Evolutionary conservation across 139 green algal genomes (phyloP).

Genomic region (Microglena sp.): DNA sequence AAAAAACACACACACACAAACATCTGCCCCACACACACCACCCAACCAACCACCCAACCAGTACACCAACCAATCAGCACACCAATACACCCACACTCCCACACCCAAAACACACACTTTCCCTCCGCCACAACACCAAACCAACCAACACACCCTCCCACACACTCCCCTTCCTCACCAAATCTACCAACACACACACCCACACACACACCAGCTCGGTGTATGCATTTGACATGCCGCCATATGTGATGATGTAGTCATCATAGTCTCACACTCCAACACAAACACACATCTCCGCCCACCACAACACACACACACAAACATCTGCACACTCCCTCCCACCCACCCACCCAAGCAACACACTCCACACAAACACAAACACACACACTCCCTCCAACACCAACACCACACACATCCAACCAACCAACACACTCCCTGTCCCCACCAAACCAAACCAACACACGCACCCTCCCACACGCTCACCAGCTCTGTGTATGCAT

Average conservation of each 20-base stretch:
- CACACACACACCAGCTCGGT: constrained; percentile 2
- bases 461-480: constrained; percentile 6
- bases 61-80: neutral
- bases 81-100: neutral
- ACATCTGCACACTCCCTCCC: neutral
- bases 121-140: too few relatives aligned
- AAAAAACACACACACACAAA: neutral
- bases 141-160: too few relatives aligned
- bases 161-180: neutral
- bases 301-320: neutral
- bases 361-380: neutral
- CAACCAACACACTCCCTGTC: constrained; percentile 3
- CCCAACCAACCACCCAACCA: neutral
- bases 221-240: too few relatives aligned
- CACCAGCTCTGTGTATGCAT: constrained; percentile 92
- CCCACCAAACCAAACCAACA: neutral
- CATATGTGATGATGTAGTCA: neutral
- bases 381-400: neutral
- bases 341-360: neutral
- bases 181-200: neutral
- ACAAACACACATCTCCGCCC: constrained; percentile 1
- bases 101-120: too few relatives aligned
- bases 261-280: neutral
- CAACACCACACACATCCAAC: neutral
- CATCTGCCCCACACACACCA: neutral